Evolutionary conservation across 208 protist species (phyloP).

Genomic region (Tritrichomonas musculus): DNA sequence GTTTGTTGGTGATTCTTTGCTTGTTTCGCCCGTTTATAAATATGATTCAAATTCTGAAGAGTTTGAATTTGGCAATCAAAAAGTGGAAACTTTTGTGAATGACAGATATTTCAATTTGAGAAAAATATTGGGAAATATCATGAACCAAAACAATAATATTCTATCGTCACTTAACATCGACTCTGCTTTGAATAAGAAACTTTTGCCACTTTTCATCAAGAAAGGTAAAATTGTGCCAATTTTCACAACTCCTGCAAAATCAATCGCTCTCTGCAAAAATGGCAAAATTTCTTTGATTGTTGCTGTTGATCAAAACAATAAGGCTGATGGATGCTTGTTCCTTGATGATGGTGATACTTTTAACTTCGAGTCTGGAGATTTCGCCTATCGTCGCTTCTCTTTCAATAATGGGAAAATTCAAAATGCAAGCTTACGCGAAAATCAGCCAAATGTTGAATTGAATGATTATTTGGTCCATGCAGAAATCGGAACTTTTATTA

Average conservation of each 20-base stretch:
- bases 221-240: conserved; percentile 77
- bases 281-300: conserved; percentile 56
- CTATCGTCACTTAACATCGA: neutral
- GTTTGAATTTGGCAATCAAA: too few species aligned
- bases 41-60: too few species aligned
- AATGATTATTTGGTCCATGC: too few species aligned
- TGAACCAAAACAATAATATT: too few species aligned
- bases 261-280: conserved; percentile 59
- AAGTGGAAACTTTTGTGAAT: neutral
- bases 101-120: conserved; percentile 51
- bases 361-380: conserved; percentile 25
- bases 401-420: neutral
- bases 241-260: conserved; percentile 72
- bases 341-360: conserved; percentile 42
- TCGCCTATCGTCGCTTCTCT: neutral
- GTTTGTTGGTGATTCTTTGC: neutral
- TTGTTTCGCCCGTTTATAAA: too few species aligned
- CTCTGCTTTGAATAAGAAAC: neutral
- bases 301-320: conserved; percentile 35
- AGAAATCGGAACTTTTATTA: too few species aligned
- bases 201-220: conserved; percentile 76
- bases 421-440: too few species aligned
- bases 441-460: too few species aligned
- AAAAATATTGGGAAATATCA: neutral
- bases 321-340: conserved; percentile 39